Evolutionary conservation across 106 monocot species (phyloP).

Genomic region (Cymbidium sinense): DNA sequence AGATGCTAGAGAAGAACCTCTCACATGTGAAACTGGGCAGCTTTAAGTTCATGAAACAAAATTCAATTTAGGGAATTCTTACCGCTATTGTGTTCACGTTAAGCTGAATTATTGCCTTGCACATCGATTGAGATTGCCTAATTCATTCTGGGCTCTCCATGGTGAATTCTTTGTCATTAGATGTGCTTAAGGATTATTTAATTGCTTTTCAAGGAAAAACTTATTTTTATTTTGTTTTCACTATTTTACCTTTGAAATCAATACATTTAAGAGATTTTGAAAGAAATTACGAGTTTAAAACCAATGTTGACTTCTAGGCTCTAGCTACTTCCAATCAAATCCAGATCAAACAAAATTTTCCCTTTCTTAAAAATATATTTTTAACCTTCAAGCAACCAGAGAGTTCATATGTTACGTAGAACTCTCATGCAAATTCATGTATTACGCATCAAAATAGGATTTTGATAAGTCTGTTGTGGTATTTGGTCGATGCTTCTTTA

Average conservation of each 20-base stretch:
- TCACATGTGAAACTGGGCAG: slow-evolving; percentile 33
- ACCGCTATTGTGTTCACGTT: no score
- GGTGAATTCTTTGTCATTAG: not conserved
- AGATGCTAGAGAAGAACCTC: slow-evolving; percentile 66
- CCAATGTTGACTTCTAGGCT: not conserved
- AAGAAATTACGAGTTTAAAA: not conserved
- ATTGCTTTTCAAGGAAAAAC: not conserved
- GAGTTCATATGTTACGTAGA: not conserved
- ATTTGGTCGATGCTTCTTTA: not conserved
- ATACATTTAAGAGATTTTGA: not conserved
- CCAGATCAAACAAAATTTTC: not conserved
- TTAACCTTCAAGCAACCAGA: not conserved
- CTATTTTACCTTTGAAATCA: not conserved
- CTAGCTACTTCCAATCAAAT: not conserved
- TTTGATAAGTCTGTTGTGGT: not conserved
- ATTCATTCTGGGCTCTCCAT: not conserved
- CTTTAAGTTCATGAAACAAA: no score
- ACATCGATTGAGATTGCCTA: not conserved
- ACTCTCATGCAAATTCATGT: not conserved
- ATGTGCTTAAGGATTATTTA: no score
- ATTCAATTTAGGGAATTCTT: no score
- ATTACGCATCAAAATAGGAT: not conserved
- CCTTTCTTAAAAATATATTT: not conserved
- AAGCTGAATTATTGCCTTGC: not conserved
- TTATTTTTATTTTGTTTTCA: not conserved